Base-by-base conservation (phyloP, 2,329 filamentous ascomycete genomes). In the Epichloe sibirici region DNA sequence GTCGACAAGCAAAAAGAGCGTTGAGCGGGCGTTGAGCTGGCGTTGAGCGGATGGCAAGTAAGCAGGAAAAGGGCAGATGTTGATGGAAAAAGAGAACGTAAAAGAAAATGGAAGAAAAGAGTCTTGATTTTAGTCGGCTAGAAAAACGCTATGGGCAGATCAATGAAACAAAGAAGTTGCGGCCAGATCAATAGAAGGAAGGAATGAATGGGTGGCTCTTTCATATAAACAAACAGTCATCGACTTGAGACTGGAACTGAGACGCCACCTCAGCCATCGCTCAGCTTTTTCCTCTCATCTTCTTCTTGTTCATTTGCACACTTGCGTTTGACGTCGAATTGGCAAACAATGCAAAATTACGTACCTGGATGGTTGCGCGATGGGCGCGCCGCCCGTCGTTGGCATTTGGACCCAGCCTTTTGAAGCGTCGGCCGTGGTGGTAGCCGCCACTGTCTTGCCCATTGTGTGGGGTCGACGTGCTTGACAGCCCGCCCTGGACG, bases 191-290 rank as follows among this genome's bases (percentile, higher is more conserved):
- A 25, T 13, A 42, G 17, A 31, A 43, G 52, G 49, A 54, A 54
- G 49, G 52, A 51, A 48, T 45, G 48, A 44, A 48, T 37, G 52
- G 48, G 48, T 38, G 37, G 44, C 44, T 45, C 49, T 48, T 53
- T 31, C 48, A 38, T 50, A 39, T 45, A 21, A 17, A 42, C 21
- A 21, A 17, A 42, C 31, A 31, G 31, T 31, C 31, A 31, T 31
- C 31, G 31, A 39, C 31, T 38, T 28, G 46, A 21, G 17, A 45
- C 42, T 17, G 31, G 9, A 9, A 9, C 9, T 39, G 13, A n/a
- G 37, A 39, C 13, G 37, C 37, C 13, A 12, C 5, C 13, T 35
- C 28, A 35, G 21, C 34, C 31, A 39, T 2, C 15, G 40, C 31
- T 25, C 45, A 38, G 15, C 45, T 37, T 12, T 12, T 21, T 8